Evolutionary conservation across 179 eudicot genomes (phyloP), one percentile per base, ranked within the genome.

Genomic region (Beta macrorhiza): DNA sequence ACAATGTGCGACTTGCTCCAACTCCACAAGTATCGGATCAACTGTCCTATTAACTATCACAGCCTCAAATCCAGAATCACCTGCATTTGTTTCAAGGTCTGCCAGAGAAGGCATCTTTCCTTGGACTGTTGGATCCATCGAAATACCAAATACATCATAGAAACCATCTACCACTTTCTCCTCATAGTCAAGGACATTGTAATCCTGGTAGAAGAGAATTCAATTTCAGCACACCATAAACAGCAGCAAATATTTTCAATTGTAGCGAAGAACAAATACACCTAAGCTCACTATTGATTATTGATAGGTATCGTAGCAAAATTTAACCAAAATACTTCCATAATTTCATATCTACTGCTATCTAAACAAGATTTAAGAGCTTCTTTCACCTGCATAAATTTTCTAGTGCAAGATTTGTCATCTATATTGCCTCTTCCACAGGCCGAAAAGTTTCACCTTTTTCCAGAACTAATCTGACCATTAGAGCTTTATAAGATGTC

Each of bases 141-240:
- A 87, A 64, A 92, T 91, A 73, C 91, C 89, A 87, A 89, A 92
- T 64, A 91, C 92, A 89, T 91, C 99, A 81, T 94, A 97, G 83
- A 97, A 97, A 67, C 99, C 99, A 85, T 97, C 99, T 72, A 91
- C 90, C 77, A 97, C 90, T 86, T 86, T 97, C 91, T 97, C 98
- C 81, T 87, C 93, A 79, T 92, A 97, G 86, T 97, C 99, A 82
- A 97, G 95, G 51, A 94, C 93, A 80, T 91, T 85, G 74, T 91
- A 97, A 85, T 90, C 95, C 99, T 97, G 91, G 73, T 57, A 25
- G 80, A 80, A 80, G 1, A 76, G 15, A 73, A 67, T 16, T 17
- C 79, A 78, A 74, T 44, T 62, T 78, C 71, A 85, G 80, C 77
- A 62, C 55, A 78, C 29, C 68, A 79, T 17, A 42, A 45, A 71